Evolutionary conservation across 805 yeast species (phyloP).

Genomic region (Monosporozyma aquatica): DNA sequence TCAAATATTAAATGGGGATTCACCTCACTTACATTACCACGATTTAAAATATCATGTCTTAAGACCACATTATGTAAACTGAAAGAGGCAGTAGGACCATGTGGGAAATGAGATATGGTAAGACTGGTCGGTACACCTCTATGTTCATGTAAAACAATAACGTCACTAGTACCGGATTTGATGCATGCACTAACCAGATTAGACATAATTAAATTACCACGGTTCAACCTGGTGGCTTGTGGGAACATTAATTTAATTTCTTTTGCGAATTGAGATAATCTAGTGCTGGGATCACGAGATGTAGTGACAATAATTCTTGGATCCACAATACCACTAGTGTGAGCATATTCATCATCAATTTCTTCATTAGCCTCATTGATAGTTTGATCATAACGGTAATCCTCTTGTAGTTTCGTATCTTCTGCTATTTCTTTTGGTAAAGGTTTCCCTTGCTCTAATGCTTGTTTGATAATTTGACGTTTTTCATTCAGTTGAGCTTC

Average conservation of each 20-base stretch:
- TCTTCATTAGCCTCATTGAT: constrained; percentile 34
- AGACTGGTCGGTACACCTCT: constrained; percentile 96
- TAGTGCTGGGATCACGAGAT: constrained; percentile 80
- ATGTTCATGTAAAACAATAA: constrained; percentile 86
- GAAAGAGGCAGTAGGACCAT: constrained; percentile 94
- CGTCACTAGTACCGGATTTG: constrained; percentile 71
- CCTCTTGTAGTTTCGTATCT: constrained; percentile 69
- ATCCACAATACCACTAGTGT: constrained; percentile 76
- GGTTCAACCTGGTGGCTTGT: constrained; percentile 74
- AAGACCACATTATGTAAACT: constrained; percentile 89
- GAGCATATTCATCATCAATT: constrained; percentile 89
- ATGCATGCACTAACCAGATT: constrained; percentile 78
- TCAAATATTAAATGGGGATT: constrained; percentile 93
- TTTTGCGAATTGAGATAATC: constrained; percentile 83
- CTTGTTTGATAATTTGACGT: constrained; percentile 75
- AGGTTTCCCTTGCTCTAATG: constrained; percentile 86
- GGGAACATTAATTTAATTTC: constrained; percentile 88
- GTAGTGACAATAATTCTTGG: constrained; percentile 92
- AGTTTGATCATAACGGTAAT: constrained; percentile 81
- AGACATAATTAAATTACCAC: constrained; percentile 88
- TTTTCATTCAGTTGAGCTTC: constrained; percentile 81
- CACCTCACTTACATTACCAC: constrained; percentile 84
- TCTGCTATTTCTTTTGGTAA: constrained; percentile 85
- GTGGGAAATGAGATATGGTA: constrained; percentile 91
- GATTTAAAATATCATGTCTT: constrained; percentile 81